These are phyloP conservation scores for Lobosporangium transversale DNA, from an alignment of 192 early-diverging fungal genomes.

Conservation along the genomic window DNA sequence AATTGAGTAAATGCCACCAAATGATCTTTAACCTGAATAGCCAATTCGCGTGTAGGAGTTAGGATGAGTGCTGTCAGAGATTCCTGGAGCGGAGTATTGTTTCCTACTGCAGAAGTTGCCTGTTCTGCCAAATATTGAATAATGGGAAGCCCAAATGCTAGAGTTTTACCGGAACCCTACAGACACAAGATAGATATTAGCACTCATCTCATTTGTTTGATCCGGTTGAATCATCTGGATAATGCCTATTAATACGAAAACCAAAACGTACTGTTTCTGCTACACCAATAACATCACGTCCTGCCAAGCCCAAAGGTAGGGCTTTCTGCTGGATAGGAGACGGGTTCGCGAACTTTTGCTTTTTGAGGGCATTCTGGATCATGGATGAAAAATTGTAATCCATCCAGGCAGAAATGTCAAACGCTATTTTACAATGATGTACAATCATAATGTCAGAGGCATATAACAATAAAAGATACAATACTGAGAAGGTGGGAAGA, in stretches of 20 bases:
- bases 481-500: not conserved
- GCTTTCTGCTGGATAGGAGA: slow-evolving; percentile 90
- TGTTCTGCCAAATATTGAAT: slow-evolving; percentile 73
- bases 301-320: slow-evolving; percentile 74
- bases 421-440: slow-evolving; percentile 46
- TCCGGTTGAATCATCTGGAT: not conserved
- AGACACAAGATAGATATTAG: not conserved
- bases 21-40: slow-evolving; percentile 93
- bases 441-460: not conserved
- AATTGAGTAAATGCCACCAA: slow-evolving; percentile 61
- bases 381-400: slow-evolving; percentile 62
- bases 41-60: slow-evolving; percentile 95
- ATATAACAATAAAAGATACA: not conserved
- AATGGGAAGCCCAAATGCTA: slow-evolving; percentile 96
- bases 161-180: slow-evolving; percentile 92
- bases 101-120: slow-evolving; percentile 18
- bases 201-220: not conserved
- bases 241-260: not conserved
- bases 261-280: slow-evolving; percentile 79
- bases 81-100: slow-evolving; percentile 16
- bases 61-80: slow-evolving; percentile 77
- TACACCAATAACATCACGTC: slow-evolving; percentile 89
- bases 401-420: slow-evolving; percentile 81
- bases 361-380: slow-evolving; percentile 74
- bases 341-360: slow-evolving; percentile 77